phyloP scores from a whole-genome alignment of 257 asterid genomes.

The Gentiana macrophylla region DNA sequence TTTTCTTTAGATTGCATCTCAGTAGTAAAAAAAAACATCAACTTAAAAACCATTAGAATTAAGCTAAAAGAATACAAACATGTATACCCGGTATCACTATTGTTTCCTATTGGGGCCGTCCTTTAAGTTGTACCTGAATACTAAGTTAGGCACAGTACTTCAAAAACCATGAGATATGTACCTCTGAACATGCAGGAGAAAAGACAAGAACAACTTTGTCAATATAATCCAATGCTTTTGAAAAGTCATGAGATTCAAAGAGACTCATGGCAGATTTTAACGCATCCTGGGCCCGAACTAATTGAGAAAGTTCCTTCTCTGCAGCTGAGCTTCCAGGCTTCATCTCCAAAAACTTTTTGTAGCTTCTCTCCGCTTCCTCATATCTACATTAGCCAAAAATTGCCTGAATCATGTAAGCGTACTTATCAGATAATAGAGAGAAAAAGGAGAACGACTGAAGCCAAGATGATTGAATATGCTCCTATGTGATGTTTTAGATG shows the following conservation, averaged over 20 bases:
- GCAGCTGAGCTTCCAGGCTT: slow-evolving; percentile 65
- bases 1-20: too few species aligned
- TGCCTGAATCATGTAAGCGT: slow-evolving; percentile 26
- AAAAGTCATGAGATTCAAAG: slow-evolving; percentile 56
- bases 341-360: slow-evolving; percentile 66
- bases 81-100: too few species aligned
- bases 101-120: too few species aligned
- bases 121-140: too few species aligned
- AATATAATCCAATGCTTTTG: slow-evolving; percentile 58
- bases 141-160: too few species aligned
- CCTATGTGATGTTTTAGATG: too few species aligned
- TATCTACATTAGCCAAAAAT: slow-evolving; percentile 67
- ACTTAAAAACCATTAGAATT: too few species aligned
- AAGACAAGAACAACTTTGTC: slow-evolving; percentile 82
- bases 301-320: slow-evolving; percentile 83
- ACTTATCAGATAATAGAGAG: slow-evolving; percentile 17
- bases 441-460: neutral
- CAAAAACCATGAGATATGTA: slow-evolving; percentile 14
- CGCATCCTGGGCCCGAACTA: slow-evolving; percentile 65
- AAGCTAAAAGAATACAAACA: too few species aligned
- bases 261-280: slow-evolving; percentile 53
- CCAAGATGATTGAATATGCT: neutral
- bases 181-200: slow-evolving; percentile 89
- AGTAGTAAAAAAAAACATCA: too few species aligned
- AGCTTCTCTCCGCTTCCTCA: slow-evolving; percentile 73